phyloP scores from a whole-genome alignment of 75 land plant species.

The Larix kaempferi region DNA sequence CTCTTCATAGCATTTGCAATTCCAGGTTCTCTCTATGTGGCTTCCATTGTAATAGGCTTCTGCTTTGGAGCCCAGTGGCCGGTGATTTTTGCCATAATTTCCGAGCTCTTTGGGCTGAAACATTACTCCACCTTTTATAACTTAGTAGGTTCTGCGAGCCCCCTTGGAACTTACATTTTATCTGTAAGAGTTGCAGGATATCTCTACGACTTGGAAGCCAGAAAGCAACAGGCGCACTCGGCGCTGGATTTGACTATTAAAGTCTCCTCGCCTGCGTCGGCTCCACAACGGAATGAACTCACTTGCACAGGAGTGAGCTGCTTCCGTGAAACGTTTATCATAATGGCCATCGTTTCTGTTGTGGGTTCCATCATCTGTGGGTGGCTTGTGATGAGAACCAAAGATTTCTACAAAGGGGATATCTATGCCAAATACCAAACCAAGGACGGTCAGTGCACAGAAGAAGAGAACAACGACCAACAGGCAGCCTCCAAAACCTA shows the following conservation, averaged over 20 bases:
- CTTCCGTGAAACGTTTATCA: constrained; percentile 40
- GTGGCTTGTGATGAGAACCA: constrained; percentile 44
- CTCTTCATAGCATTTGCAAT: constrained; percentile 52
- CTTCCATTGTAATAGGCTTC: constrained; percentile 61
- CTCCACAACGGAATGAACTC: constrained; percentile 4
- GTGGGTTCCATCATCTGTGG: constrained; percentile 38
- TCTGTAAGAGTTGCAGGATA: constrained; percentile 59
- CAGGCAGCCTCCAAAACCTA: no score
- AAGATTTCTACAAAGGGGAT: constrained; percentile 46
- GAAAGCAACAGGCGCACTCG: constrained; percentile 26
- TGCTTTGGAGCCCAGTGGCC: constrained; percentile 69
- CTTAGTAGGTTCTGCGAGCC: constrained; percentile 49
- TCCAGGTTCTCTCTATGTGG: constrained; percentile 42
- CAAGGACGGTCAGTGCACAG: no score
- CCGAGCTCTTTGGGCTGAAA: constrained; percentile 74
- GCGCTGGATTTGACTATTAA: not conserved
- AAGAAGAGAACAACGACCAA: no score
- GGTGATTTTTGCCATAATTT: constrained; percentile 54
- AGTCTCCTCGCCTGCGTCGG: not conserved
- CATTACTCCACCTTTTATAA: constrained; percentile 65
- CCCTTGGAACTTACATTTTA: constrained; percentile 55
- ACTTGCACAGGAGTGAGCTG: constrained; percentile 43
- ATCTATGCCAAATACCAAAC: constrained; percentile 35
- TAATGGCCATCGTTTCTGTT: constrained; percentile 45
- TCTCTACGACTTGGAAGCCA: constrained; percentile 64